Evolutionary conservation across 352 stramenopile genomes (phyloP).

Genomic region (Phytophthora syringae): DNA sequence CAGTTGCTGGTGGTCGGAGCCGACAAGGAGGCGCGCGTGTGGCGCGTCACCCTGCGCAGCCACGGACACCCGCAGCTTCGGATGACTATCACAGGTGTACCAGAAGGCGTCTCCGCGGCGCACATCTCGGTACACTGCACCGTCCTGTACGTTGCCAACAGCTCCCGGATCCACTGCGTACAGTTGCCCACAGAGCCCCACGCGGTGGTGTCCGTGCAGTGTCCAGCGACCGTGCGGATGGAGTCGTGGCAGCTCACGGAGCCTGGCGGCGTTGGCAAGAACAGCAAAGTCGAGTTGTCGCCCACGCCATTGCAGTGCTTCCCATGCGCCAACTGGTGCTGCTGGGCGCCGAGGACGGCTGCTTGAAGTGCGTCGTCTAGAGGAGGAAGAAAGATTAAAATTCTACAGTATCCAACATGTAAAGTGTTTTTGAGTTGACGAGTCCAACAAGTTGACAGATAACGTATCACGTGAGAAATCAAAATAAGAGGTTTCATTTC

Average conservation of each 20-base stretch:
- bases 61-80: constrained; percentile 39
- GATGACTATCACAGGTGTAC: constrained; percentile 62
- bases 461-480: too few species aligned
- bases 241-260: constrained; percentile 65
- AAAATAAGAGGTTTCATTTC: constrained; percentile 32
- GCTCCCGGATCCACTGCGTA: constrained; percentile 48
- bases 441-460: too few species aligned
- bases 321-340: constrained; percentile 68
- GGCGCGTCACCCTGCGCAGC: constrained; percentile 49
- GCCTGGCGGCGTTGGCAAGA: constrained; percentile 31
- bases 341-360: constrained; percentile 70
- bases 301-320: constrained; percentile 53
- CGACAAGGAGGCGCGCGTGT: constrained; percentile 76
- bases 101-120: constrained; percentile 50
- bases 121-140: constrained; percentile 63
- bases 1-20: constrained; percentile 66
- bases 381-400: not conserved
- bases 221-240: constrained; percentile 34
- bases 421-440: constrained; percentile 10
- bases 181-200: constrained; percentile 47
- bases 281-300: constrained; percentile 55
- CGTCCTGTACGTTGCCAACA: constrained; percentile 53
- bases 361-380: constrained; percentile 55
- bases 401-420: constrained; percentile 5
- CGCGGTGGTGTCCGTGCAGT: constrained; percentile 19